Percentiles rank a stretch among this genome's conserved stretches.
Conservation (phyloP, 106 monocot genomes). For the Dendrobium catenatum region DNA sequence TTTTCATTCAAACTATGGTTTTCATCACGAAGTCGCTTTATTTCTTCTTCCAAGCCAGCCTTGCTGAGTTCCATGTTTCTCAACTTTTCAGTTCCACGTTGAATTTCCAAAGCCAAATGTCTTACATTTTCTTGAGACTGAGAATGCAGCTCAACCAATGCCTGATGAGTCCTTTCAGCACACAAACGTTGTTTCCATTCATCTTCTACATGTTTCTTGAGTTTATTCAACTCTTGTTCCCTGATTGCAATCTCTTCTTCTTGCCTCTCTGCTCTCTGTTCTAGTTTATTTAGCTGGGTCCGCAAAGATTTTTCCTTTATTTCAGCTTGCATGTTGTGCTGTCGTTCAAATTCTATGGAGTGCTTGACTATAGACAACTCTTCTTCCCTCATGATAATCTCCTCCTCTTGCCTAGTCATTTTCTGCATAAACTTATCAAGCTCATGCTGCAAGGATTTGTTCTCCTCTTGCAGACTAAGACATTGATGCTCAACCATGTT, state of each 20-base stretch:
- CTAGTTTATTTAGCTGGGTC: constrained; percentile 8
- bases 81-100: constrained; percentile 19
- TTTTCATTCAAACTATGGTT: constrained; percentile 25
- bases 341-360: neutral
- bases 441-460: constrained; percentile 10
- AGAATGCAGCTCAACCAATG: constrained; percentile 18
- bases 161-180: constrained; percentile 20
- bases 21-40: constrained; percentile 28
- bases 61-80: constrained; percentile 28
- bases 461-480: constrained; percentile 18
- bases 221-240: constrained; percentile 23
- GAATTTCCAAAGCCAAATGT: constrained; percentile 17
- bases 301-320: constrained; percentile 14
- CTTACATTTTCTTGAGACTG: constrained; percentile 33
- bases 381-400: constrained; percentile 3
- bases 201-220: constrained; percentile 16
- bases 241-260: constrained; percentile 21
- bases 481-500: constrained; percentile 26
- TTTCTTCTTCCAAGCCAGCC: constrained; percentile 38
- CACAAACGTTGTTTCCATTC: constrained; percentile 11
- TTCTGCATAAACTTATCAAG: constrained; percentile 1
- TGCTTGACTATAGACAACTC: neutral
- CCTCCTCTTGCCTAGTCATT: neutral
- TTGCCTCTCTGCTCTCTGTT: constrained; percentile 17
- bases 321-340: neutral